A percentile compares a stretch with the other conserved stretches of the same genome.
phyloP scores from a whole-genome alignment of 305 asterid species.

The Fraxinus velutina region DNA sequence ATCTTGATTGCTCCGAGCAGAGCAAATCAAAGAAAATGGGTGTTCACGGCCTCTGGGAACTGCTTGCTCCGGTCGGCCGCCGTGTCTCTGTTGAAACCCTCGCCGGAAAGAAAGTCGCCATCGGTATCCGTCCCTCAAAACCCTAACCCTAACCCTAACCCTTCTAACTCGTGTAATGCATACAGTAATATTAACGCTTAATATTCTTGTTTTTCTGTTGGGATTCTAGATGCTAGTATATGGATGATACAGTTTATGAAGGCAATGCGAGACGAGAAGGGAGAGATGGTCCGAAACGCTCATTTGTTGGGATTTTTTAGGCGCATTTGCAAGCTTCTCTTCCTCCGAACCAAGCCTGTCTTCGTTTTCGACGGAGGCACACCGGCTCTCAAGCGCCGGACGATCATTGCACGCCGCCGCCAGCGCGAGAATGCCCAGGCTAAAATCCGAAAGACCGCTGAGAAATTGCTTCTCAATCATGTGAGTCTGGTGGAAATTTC shows the following conservation, averaged over 20 bases:
- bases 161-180: neutral
- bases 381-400: conserved; percentile 91
- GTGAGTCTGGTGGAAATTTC: conserved; percentile 38
- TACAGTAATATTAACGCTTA: too few species aligned
- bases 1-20: conserved; percentile 1
- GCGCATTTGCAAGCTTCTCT: conserved; percentile 88
- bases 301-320: conserved; percentile 89
- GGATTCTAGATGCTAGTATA: conserved; percentile 75
- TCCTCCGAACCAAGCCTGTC: conserved; percentile 83
- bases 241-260: conserved; percentile 99
- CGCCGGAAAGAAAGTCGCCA: conserved; percentile 84
- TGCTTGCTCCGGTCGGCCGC: conserved; percentile 94
- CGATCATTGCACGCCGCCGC: conserved; percentile 90
- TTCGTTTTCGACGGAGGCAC: conserved; percentile 95
- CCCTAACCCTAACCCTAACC: conserved; percentile 39
- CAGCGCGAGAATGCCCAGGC: conserved; percentile 98
- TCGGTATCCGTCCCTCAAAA: conserved; percentile 44
- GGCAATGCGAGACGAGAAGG: conserved; percentile 96
- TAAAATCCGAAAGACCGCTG: conserved; percentile 93
- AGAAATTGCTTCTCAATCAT: conserved; percentile 88
- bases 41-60: conserved; percentile 96
- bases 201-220: neutral
- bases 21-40: conserved; percentile 47
- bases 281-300: conserved; percentile 93
- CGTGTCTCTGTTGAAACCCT: conserved; percentile 97